Evolutionary conservation across 805 yeast species (phyloP).

Genomic region (Zygosaccharomyces bailii): DNA sequence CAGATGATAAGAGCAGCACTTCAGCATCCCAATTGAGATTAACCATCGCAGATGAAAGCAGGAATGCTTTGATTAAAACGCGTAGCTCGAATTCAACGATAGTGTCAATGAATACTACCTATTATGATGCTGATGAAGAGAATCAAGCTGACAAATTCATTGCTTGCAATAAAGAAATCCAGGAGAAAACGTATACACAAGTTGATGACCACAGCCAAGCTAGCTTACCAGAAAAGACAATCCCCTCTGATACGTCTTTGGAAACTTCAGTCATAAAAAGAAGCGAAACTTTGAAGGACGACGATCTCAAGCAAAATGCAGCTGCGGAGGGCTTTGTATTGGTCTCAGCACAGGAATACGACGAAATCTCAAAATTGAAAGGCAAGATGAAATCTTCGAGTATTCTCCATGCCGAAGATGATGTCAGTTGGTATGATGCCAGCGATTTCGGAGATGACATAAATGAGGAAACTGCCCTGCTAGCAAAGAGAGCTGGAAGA

Average conservation of each 20-base stretch:
- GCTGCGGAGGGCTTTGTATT: conserved; percentile 17
- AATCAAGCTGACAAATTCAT: conserved; percentile 1
- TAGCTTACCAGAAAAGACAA: no score
- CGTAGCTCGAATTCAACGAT: not conserved
- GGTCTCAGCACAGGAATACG: conserved; percentile 11
- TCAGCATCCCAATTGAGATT: conserved; percentile 6
- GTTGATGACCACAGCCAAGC: no score
- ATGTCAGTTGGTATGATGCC: conserved; percentile 5
- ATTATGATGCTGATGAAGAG: not conserved
- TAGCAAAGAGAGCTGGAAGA: conserved; percentile 11
- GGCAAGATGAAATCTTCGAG: not conserved
- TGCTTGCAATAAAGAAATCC: no score
- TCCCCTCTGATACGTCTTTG: no score
- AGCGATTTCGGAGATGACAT: conserved; percentile 5
- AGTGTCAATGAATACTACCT: not conserved
- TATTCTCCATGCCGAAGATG: conserved; percentile 1
- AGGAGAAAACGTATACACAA: no score
- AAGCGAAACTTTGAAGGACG: conserved; percentile 4
- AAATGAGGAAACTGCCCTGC: not conserved
- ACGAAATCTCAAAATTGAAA: not conserved
- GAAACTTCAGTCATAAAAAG: no score
- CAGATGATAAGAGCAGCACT: conserved; percentile 3
- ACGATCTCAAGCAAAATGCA: conserved; percentile 15
- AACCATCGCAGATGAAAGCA: conserved; percentile 11
- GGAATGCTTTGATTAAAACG: not conserved